Conservation (phyloP, 2,329 filamentous ascomycete genomes). For the Trichoderma koningii region DNA sequence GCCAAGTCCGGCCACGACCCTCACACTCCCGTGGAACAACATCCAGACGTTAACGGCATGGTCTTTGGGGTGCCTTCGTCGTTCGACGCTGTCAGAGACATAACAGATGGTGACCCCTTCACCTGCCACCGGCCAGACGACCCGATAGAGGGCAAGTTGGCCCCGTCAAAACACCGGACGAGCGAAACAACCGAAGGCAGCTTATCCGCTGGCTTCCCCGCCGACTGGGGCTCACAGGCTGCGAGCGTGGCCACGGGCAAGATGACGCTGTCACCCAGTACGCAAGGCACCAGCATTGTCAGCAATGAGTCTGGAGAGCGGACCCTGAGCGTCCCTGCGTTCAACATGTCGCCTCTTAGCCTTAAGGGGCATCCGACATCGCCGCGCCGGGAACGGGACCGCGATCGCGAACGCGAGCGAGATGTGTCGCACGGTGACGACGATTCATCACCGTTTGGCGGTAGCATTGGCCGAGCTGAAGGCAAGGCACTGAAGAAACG, state of each 20-base stretch:
- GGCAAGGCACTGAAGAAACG: slow-evolving; percentile 60
- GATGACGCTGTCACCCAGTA: slow-evolving; percentile 66
- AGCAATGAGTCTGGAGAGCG: slow-evolving; percentile 61
- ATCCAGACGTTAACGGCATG: slow-evolving; percentile 50
- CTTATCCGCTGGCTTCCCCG: slow-evolving; percentile 54
- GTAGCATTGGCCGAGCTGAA: slow-evolving; percentile 51
- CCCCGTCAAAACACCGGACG: slow-evolving; percentile 54
- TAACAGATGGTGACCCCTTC: slow-evolving; percentile 55
- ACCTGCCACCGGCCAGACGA: slow-evolving; percentile 41
- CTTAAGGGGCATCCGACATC: slow-evolving; percentile 38
- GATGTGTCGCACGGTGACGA: slow-evolving; percentile 33
- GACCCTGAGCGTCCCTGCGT: slow-evolving; percentile 46
- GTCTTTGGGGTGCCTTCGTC: slow-evolving; percentile 47
- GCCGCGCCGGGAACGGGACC: slow-evolving; percentile 31
- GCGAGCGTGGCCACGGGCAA: slow-evolving; percentile 65
- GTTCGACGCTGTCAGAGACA: slow-evolving; percentile 52
- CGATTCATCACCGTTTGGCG: slow-evolving; percentile 43
- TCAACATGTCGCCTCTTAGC: slow-evolving; percentile 45
- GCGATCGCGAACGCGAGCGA: slow-evolving; percentile 3
- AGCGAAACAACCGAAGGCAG: slow-evolving; percentile 66
- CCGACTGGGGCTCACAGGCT: slow-evolving; percentile 64
- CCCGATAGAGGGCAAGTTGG: slow-evolving; percentile 42
- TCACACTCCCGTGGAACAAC: slow-evolving; percentile 38
- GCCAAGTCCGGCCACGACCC: slow-evolving; percentile 26
- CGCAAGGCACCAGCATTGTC: slow-evolving; percentile 65